Evolutionary conservation across 1,284 basidiomycete genomes (phyloP), one percentile per base, ranked within the genome.

Genomic region (Clitocybe nebularis): DNA sequence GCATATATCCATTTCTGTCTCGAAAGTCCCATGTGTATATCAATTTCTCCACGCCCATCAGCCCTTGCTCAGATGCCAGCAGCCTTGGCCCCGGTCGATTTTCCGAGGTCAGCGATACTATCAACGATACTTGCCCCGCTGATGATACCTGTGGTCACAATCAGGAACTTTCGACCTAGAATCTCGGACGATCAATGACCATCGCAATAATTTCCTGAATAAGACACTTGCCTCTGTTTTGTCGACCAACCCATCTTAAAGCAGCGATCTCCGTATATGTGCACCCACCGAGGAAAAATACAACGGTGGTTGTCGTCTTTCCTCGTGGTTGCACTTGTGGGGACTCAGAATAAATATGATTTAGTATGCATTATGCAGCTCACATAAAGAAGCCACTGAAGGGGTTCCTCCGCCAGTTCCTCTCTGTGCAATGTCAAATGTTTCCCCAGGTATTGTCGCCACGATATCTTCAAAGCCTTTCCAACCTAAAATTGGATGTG

Each of bases 281-380:
- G 61, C 94, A 94, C 2, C 96, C 96, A 24, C 96, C 96, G n/a
- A 99, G 68, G 78, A 98, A 98, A 68, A 97, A 97, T 7, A 99
- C 89, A 16, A 96, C 79, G 1, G 93, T 97, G 2, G 88, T 96
- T 2, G 78, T 82, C 3, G 77, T 66, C 49, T 71, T 72, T 50
- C 78, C 78, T 44, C 62, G 64, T 14, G 71, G 59, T 44, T 67
- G 66, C 47, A 72, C 79, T 81, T 39, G 41, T 21, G 20, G 40
- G 45, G 43, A 20, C 36, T 36, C 29, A 44, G 28, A 36, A 38
- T 21, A 32, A 39, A 16, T 17, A 21, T 19, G 41, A 29, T 6
- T 8, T 36, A 21, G 5, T 16, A 5, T 28, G 14, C 17, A 25
- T 36, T 20, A 53, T 23, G 36, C 28, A 19, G 54, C 76, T 66